phyloP scores from a whole-genome alignment of 1,284 basidiomycete genomes.

The Pholiota adiposa region DNA sequence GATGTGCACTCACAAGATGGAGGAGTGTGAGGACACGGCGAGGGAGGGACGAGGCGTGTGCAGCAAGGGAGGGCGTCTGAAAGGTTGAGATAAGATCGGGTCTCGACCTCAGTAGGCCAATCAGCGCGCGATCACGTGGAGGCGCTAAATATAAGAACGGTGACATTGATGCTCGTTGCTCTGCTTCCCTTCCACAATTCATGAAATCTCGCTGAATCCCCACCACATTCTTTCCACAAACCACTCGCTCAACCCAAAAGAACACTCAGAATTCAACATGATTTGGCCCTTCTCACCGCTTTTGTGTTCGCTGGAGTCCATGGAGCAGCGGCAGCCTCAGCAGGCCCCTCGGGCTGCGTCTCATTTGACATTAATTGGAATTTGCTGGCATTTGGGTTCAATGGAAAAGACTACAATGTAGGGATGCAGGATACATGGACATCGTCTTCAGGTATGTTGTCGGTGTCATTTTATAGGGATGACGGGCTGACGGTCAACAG shows the following conservation, averaged over 20 bases:
- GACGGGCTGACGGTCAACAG: conserved; percentile 17
- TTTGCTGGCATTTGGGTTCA: conserved; percentile 72
- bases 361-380: conserved; percentile 75
- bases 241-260: conserved; percentile 3
- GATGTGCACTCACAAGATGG: too few relatives aligned
- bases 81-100: too few relatives aligned
- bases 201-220: neutral
- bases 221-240: conserved; percentile 7
- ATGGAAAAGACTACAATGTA: conserved; percentile 76
- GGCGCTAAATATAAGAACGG: conserved; percentile 4
- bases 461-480: conserved; percentile 5
- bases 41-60: too few relatives aligned
- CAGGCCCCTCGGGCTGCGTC: conserved; percentile 46
- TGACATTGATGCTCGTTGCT: conserved; percentile 1
- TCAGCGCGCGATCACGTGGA: conserved; percentile 10
- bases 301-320: conserved; percentile 19
- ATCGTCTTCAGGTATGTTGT: conserved; percentile 43
- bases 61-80: too few relatives aligned
- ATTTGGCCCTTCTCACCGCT: conserved; percentile 21
- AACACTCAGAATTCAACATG: conserved; percentile 10
- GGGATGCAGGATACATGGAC: conserved; percentile 68
- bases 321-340: conserved; percentile 13
- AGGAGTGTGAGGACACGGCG: too few relatives aligned
- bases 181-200: conserved; percentile 5
- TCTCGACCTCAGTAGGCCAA: too few relatives aligned